A percentile compares a stretch with the other conserved stretches of the same genome.
These are phyloP conservation scores for Hanseniaspora guilliermondii DNA, from an alignment of 805 yeast genomes.

Conservation along the genomic window DNA sequence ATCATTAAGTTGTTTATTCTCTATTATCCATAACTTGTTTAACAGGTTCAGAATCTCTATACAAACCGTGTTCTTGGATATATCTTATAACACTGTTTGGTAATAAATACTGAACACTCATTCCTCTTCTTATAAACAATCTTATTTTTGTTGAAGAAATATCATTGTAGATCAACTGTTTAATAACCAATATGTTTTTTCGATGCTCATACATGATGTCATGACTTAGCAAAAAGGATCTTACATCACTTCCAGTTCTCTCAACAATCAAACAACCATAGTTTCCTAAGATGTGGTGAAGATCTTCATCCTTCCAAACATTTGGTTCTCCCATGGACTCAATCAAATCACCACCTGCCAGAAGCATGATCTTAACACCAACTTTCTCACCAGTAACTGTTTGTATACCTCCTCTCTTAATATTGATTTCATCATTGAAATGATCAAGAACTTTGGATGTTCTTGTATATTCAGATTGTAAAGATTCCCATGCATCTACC, in stretches of 20 bases:
- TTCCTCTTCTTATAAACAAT: conserved; percentile 80
- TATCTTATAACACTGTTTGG: conserved; percentile 93
- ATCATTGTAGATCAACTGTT: conserved; percentile 92
- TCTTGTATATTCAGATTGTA: conserved; percentile 81
- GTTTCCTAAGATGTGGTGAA: conserved; percentile 87
- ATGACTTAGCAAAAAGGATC: conserved; percentile 81
- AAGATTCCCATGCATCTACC: conserved; percentile 99
- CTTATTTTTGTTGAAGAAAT: conserved; percentile 91
- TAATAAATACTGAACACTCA: conserved; percentile 88
- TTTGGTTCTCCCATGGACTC: conserved; percentile 99
- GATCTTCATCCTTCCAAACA: conserved; percentile 94
- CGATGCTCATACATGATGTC: conserved; percentile 97
- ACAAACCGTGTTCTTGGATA: conserved; percentile 81
- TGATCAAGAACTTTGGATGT: conserved; percentile 94
- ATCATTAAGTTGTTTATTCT: conserved; percentile 18
- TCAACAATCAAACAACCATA: conserved; percentile 96
- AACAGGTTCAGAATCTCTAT: conserved; percentile 80
- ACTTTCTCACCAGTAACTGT: conserved; percentile 48
- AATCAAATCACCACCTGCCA: conserved; percentile 95
- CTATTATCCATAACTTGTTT: conserved; percentile 58
- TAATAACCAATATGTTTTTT: conserved; percentile 82
- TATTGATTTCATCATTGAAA: conserved; percentile 87
- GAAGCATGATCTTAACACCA: conserved; percentile 86
- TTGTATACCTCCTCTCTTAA: conserved; percentile 72
- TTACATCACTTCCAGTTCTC: conserved; percentile 90